These are phyloP conservation scores for Scheffersomyces stipitis DNA, from an alignment of 805 yeast genomes.

Conservation along the genomic window DNA sequence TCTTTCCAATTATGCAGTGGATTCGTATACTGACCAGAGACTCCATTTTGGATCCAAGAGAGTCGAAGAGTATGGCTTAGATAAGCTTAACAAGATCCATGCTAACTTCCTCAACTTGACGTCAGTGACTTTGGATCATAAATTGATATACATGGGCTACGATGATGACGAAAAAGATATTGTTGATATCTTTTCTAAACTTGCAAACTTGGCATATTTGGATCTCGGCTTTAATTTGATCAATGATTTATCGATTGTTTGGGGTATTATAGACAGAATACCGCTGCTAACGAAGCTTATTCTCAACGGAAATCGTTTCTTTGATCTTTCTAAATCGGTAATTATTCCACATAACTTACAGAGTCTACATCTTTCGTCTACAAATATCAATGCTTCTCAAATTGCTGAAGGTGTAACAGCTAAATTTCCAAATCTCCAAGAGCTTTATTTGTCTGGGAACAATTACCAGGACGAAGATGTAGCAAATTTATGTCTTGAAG, in stretches of 20 bases:
- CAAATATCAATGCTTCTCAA: conserved; percentile 14
- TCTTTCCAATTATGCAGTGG: conserved; percentile 40
- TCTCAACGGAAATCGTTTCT: conserved; percentile 55
- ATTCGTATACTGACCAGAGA: conserved; percentile 22
- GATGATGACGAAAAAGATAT: conserved; percentile 20
- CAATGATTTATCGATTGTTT: conserved; percentile 36
- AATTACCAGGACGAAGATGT: conserved; percentile 19
- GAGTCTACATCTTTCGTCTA: conserved; percentile 26
- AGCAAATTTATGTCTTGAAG: conserved; percentile 5
- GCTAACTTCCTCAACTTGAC: conserved; percentile 44
- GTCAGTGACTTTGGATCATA: conserved; percentile 51
- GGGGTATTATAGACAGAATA: conserved; percentile 34
- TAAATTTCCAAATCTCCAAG: conserved; percentile 39
- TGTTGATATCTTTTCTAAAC: not conserved
- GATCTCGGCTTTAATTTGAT: conserved; percentile 66
- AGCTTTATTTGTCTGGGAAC: conserved; percentile 36
- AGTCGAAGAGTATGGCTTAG: conserved; percentile 68
- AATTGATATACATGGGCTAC: conserved; percentile 28
- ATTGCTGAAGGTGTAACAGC: conserved; percentile 16
- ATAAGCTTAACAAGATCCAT: conserved; percentile 49
- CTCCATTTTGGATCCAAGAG: conserved; percentile 54
- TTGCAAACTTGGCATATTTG: conserved; percentile 26
- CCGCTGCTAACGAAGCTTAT: conserved; percentile 42
- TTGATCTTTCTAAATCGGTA: not conserved
- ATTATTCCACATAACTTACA: conserved; percentile 7